phyloP scores from a whole-genome alignment of 1,284 basidiomycete genomes.

The Pseudozyma thailandica region DNA sequence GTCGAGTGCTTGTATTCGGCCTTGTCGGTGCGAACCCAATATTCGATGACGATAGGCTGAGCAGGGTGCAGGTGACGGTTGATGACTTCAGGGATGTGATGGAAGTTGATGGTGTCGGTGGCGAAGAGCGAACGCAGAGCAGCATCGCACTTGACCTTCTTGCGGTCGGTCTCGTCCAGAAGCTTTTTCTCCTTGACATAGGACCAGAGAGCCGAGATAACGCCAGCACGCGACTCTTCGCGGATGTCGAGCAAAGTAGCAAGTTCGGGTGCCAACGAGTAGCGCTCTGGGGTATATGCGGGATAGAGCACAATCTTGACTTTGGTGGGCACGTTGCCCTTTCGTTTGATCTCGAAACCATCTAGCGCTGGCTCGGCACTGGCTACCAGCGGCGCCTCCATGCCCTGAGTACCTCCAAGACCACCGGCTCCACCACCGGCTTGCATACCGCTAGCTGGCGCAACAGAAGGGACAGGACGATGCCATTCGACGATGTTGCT shows the following conservation, averaged over 20 bases:
- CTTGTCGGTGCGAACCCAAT: constrained; percentile 70
- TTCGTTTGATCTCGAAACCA: constrained; percentile 87
- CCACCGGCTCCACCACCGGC: constrained; percentile 61
- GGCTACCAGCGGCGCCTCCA: constrained; percentile 58
- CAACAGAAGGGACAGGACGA: constrained; percentile 69
- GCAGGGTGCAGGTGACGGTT: constrained; percentile 82
- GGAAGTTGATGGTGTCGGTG: constrained; percentile 77
- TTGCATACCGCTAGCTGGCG: constrained; percentile 50
- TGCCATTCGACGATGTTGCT: constrained; percentile 68
- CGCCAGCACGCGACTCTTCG: constrained; percentile 84
- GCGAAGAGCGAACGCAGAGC: constrained; percentile 58
- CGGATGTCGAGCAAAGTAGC: constrained; percentile 80
- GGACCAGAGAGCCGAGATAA: constrained; percentile 88
- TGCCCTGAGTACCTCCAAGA: constrained; percentile 53
- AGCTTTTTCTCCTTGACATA: constrained; percentile 88
- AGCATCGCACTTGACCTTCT: constrained; percentile 79
- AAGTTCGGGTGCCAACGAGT: constrained; percentile 82
- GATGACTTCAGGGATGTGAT: constrained; percentile 84
- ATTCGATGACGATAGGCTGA: constrained; percentile 86
- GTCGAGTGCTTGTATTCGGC: constrained; percentile 67
- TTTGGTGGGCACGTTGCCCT: constrained; percentile 81
- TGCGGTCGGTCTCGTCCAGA: constrained; percentile 88
- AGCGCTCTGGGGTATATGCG: constrained; percentile 87
- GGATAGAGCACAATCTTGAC: constrained; percentile 83
- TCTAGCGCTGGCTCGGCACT: constrained; percentile 71